Evolutionary conservation across 2,329 filamentous ascomycete genomes (phyloP).

Genomic region (Cladophialophora carrionii): DNA sequence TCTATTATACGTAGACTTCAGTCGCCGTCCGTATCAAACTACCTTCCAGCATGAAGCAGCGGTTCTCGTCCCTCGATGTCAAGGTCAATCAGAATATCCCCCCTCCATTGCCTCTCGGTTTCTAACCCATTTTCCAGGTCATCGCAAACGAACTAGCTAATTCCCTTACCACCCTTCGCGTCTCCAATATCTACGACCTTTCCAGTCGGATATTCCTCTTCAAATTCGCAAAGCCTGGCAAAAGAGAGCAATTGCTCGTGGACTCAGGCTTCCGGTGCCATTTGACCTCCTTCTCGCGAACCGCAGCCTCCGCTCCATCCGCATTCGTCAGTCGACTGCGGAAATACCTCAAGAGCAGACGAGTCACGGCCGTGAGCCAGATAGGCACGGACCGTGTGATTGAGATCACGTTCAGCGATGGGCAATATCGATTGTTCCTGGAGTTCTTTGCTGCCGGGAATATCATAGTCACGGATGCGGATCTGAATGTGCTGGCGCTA

Average conservation of each 20-base stretch:
- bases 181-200: slow-evolving; percentile 94
- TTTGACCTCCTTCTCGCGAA: slow-evolving; percentile 84
- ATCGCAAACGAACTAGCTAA: slow-evolving; percentile 89
- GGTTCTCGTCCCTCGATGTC: slow-evolving; percentile 62
- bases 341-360: slow-evolving; percentile 83
- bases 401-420: slow-evolving; percentile 90
- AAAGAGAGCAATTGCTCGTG: slow-evolving; percentile 85
- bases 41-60: slow-evolving; percentile 58
- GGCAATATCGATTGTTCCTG: slow-evolving; percentile 80
- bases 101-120: slow-evolving; percentile 3
- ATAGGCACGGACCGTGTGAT: slow-evolving; percentile 92
- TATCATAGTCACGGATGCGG: slow-evolving; percentile 84
- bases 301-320: slow-evolving; percentile 81
- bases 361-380: slow-evolving; percentile 79
- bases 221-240: slow-evolving; percentile 89
- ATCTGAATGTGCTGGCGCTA: slow-evolving; percentile 79
- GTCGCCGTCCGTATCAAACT: background rate
- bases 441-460: slow-evolving; percentile 98
- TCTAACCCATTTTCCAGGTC: slow-evolving; percentile 60
- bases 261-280: slow-evolving; percentile 97
- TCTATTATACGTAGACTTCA: background rate
- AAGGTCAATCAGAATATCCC: slow-evolving; percentile 47
- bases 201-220: slow-evolving; percentile 86
- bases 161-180: slow-evolving; percentile 73
- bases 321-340: slow-evolving; percentile 81